These are phyloP conservation scores for Neurospora tetrasperma DNA, from an alignment of 495 filamentous ascomycete genomes.

Conservation along the genomic window DNA sequence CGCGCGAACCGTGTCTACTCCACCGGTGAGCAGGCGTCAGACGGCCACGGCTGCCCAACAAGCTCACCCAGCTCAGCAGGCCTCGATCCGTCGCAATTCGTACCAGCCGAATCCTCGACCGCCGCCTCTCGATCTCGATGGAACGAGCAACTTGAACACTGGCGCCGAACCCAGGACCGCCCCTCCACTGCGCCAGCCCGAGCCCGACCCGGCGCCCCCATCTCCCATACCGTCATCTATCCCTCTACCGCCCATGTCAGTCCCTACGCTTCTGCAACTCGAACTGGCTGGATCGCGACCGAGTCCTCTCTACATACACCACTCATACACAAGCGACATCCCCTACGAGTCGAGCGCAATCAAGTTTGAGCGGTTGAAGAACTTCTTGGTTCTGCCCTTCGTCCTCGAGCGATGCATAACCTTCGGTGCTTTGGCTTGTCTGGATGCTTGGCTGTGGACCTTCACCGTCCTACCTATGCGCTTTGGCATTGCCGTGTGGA, in stretches of 20 bases:
- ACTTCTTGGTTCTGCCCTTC: slow-evolving; percentile 73
- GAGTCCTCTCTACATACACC: slow-evolving; percentile 81
- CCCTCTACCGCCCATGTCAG: slow-evolving; percentile 73
- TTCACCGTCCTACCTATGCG: slow-evolving; percentile 90
- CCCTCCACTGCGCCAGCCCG: slow-evolving; percentile 7
- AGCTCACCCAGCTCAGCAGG: slow-evolving; percentile 13
- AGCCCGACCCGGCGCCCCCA: slow-evolving; percentile 30
- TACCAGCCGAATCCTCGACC: slow-evolving; percentile 20
- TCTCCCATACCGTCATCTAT: slow-evolving; percentile 62
- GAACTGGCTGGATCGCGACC: slow-evolving; percentile 74
- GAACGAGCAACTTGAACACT: slow-evolving; percentile 7
- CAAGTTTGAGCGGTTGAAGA: slow-evolving; percentile 86
- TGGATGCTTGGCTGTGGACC: slow-evolving; percentile 95
- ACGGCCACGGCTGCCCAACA: slow-evolving; percentile 5
- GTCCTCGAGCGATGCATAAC: slow-evolving; percentile 76
- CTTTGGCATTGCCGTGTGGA: slow-evolving; percentile 71
- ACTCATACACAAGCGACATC: slow-evolving; percentile 57
- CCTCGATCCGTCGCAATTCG: slow-evolving; percentile 22
- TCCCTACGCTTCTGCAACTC: slow-evolving; percentile 80
- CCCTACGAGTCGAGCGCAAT: slow-evolving; percentile 95
- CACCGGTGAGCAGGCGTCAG: slow-evolving; percentile 30
- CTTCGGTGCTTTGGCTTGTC: slow-evolving; percentile 81
- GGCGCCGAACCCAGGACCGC: slow-evolving; percentile 7
- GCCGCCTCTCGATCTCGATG: slow-evolving; percentile 22
- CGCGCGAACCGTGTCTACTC: slow-evolving; percentile 34